Evolutionary conservation across 352 stramenopile species (phyloP).

Genomic region (Albugo laibachii): DNA sequence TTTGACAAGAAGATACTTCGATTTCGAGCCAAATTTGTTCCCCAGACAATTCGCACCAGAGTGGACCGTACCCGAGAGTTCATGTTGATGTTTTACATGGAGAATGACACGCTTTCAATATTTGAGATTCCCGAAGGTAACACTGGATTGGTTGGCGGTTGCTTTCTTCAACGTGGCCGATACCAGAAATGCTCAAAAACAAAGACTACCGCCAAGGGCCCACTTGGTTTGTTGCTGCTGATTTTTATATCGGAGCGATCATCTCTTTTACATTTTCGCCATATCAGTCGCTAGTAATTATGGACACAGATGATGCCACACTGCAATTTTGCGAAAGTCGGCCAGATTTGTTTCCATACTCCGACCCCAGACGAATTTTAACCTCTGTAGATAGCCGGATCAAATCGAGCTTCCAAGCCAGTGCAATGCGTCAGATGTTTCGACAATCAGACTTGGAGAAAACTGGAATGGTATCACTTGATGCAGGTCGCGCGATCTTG

Average conservation of each 20-base stretch:
- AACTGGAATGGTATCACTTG: neutral
- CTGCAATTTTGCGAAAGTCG: conserved; percentile 59
- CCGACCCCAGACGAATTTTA: conserved; percentile 13
- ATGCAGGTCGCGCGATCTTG: neutral
- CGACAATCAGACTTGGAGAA: conserved; percentile 10
- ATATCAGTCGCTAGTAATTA: conserved; percentile 35
- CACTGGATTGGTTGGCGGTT: conserved; percentile 33
- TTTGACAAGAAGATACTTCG: conserved; percentile 47
- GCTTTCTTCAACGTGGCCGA: conserved; percentile 53
- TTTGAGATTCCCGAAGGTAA: conserved; percentile 54
- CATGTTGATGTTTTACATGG: conserved; percentile 59
- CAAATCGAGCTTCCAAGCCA: neutral
- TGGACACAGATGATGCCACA: conserved; percentile 59
- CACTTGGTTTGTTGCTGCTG: conserved; percentile 7
- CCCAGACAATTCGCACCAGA: conserved; percentile 4
- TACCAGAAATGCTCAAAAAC: conserved; percentile 22
- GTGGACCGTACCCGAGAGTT: conserved; percentile 36
- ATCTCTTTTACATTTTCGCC: conserved; percentile 53
- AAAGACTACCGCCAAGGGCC: no score
- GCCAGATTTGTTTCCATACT: conserved; percentile 40
- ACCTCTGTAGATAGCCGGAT: conserved; percentile 3
- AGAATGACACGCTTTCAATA: conserved; percentile 55
- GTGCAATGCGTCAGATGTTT: conserved; percentile 17
- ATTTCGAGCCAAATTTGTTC: conserved; percentile 38
- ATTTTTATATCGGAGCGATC: conserved; percentile 56